Evolutionary conservation across 371 early-diverging fungal genomes (phyloP).

Genomic region (Circinella minor): DNA sequence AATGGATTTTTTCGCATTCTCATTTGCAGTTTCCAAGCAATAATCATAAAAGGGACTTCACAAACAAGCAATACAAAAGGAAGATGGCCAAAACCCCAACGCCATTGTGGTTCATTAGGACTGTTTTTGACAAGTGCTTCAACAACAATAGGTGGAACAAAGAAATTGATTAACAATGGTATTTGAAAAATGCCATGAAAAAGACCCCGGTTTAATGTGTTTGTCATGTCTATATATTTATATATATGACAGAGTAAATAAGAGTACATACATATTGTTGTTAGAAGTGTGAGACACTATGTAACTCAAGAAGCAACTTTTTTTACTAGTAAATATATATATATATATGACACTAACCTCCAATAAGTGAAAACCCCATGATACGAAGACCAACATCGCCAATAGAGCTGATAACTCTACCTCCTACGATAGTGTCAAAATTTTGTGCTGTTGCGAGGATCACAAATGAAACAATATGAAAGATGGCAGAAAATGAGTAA

Average conservation of each 20-base stretch:
- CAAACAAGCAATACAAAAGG: constrained; percentile 5
- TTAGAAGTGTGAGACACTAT: no score
- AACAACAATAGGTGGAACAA: constrained; percentile 36
- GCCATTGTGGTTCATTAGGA: constrained; percentile 13
- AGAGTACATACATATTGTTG: no score
- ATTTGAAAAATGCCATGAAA: constrained; percentile 39
- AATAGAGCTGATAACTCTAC: constrained; percentile 39
- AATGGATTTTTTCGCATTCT: not conserved
- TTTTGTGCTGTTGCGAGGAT: constrained; percentile 25
- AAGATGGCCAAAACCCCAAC: constrained; percentile 27
- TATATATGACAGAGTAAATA: no score
- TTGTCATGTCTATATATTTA: constrained; percentile 32
- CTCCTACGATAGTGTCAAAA: constrained; percentile 27
- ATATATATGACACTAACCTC: constrained; percentile 23
- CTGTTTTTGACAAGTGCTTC: constrained; percentile 16
- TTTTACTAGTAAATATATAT: no score
- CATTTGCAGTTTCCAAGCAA: constrained; percentile 2
- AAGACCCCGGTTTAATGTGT: constrained; percentile 34
- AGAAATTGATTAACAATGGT: constrained; percentile 36
- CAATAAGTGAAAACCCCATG: constrained; percentile 40
- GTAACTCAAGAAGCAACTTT: no score
- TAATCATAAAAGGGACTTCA: not conserved
- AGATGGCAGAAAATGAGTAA: constrained; percentile 19
- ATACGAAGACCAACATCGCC: constrained; percentile 36
- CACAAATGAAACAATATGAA: constrained; percentile 23